Evolutionary conservation across 495 filamentous ascomycete genomes (phyloP).

Genomic region (Penicillium flavigenum): DNA sequence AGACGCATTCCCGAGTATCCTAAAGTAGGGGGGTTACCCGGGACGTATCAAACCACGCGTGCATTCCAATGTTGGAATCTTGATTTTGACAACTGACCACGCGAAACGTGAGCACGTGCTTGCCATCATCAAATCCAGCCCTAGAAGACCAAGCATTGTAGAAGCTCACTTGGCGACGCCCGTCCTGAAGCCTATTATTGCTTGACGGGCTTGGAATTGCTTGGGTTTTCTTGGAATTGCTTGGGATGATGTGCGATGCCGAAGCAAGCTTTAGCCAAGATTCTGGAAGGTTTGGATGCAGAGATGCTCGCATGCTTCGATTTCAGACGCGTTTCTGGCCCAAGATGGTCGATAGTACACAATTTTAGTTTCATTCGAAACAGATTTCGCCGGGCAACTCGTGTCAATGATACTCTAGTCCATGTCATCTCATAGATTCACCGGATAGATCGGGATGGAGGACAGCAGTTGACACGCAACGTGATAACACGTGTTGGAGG

Average conservation of each 20-base stretch:
- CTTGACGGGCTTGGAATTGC: neutral
- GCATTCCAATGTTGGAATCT: neutral
- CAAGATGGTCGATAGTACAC: neutral
- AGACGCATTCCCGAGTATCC: neutral
- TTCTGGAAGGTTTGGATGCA: neutral
- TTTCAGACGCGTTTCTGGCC: neutral
- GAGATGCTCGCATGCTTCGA: neutral
- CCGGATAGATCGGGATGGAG: neutral
- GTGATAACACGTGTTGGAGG: constrained; percentile 3
- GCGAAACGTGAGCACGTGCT: constrained; percentile 12
- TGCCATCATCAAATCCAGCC: neutral
- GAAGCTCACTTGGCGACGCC: constrained; percentile 19
- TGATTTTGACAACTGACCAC: neutral
- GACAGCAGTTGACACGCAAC: neutral
- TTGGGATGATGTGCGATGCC: neutral
- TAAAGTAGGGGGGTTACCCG: neutral
- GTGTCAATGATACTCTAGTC: neutral
- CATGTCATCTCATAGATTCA: no score
- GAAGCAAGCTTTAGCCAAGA: constrained; percentile 18
- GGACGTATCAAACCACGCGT: neutral
- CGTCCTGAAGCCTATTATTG: neutral
- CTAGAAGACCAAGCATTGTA: constrained; percentile 8
- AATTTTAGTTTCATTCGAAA: neutral
- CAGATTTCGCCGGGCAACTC: neutral
- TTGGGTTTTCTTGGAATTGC: neutral